Evolutionary conservation across 495 filamentous ascomycete species (phyloP), one percentile per base, ranked within the genome.

Genomic region (Glarea lozoyensis): DNA sequence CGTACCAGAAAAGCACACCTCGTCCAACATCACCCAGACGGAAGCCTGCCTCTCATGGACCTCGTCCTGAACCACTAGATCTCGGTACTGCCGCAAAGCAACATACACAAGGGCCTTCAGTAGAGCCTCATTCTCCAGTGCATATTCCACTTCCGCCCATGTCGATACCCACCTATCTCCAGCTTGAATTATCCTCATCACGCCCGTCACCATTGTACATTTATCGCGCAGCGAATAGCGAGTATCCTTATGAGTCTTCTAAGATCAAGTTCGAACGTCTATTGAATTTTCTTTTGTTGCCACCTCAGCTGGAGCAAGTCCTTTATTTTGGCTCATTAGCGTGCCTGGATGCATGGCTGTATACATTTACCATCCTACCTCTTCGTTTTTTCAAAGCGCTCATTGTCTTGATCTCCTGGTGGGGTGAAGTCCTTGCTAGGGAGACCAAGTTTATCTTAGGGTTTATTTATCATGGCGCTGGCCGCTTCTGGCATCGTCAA

Each of bases 291-390:
- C 64, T 97, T 6, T 62, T 86, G 15, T 67, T 97, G 4, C 87
- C 90, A 6, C 77, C 74, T 6, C 81, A 79, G 39, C 66, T 99
- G n/a, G 92, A 99, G 62, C 76, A 81, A 42, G 75, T 87, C 1
- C 70, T 99, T 15, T 78, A 75, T 52, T 97, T 99, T 65, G 92
- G 92, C 5, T 76, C 82, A 9, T 56, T 96, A 17, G 86, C 90
- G 21, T 97, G 92, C 60, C 67, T 97, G 22, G 92, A 99, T 65
- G 82, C 88, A n/a, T 99, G 90, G 92, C 72, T 97, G 3, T 88
- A 93, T 61, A 88, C 88, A 0, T 94, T 97, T 46, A 99, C 93
- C 0, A 88, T 99, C 22, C 65, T 97, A 5, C 92, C 92, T 10
- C 70, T 99, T 41, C 77, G 92, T 0, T 97, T 99, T 58, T 58